Percentiles rank a stretch among this genome's conserved stretches.
Conservation (phyloP, 2,329 filamentous ascomycete species). For the Myrmaecium sp. region DNA sequence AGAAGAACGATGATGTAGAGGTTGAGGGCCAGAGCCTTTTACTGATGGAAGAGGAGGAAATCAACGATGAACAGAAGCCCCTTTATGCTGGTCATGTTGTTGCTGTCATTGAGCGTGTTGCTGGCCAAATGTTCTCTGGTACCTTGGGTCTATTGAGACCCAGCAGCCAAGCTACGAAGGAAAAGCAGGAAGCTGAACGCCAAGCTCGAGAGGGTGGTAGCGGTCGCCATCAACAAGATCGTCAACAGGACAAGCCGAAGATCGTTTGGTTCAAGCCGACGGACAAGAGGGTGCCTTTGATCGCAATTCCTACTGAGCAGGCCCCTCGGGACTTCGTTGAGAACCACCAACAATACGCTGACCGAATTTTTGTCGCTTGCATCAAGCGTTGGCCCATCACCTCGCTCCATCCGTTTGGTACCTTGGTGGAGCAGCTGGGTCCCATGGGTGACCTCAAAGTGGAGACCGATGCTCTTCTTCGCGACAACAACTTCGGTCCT, state of each 20-base stretch:
- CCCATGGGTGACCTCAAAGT: constrained; percentile 96
- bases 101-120: constrained; percentile 89
- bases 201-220: constrained; percentile 70
- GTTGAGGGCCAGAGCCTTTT: constrained; percentile 95
- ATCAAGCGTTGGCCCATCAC: constrained; percentile 99
- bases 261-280: constrained; percentile 99
- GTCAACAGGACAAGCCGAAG: constrained; percentile 92
- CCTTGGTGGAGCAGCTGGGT: constrained; percentile 88
- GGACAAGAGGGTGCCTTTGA: constrained; percentile 93
- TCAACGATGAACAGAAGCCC: constrained; percentile 95
- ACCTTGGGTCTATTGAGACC: constrained; percentile 86
- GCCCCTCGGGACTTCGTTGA: constrained; percentile 95
- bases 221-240: constrained; percentile 58
- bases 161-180: constrained; percentile 96
- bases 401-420: constrained; percentile 96
- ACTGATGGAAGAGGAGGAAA: constrained; percentile 94
- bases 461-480: constrained; percentile 88
- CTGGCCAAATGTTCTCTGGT: constrained; percentile 97
- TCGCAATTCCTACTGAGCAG: constrained; percentile 96
- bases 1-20: constrained; percentile 99
- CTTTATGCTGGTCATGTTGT: constrained; percentile 95
- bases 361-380: constrained; percentile 95
- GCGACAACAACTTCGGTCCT: constrained; percentile 96
- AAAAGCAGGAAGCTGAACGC: constrained; percentile 96
- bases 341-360: constrained; percentile 93